A percentile compares a stretch with the other conserved stretches of the same genome.
Evolutionary conservation across 345 rosid genomes (phyloP).

Genomic region (Melaleuca quinquenervia): DNA sequence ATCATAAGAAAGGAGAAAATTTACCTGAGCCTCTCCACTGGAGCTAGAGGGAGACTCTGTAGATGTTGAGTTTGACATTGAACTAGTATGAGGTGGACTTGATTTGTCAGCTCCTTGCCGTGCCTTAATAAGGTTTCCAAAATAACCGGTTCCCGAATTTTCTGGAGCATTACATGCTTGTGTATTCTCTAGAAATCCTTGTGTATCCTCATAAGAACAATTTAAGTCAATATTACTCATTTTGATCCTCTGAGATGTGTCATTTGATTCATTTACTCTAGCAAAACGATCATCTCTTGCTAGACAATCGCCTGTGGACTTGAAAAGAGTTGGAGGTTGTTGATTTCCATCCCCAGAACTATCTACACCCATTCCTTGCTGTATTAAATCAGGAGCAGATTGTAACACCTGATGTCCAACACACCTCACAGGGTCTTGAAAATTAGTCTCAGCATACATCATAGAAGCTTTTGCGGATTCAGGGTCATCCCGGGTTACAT

Average conservation of each 20-base stretch:
- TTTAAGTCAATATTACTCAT: conserved; percentile 54
- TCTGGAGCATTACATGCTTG: conserved; percentile 18
- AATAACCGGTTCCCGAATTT: conserved; percentile 14
- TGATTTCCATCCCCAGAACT: neutral
- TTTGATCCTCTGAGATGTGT: conserved; percentile 13
- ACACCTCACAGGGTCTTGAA: conserved; percentile 8
- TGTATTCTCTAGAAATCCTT: conserved; percentile 24
- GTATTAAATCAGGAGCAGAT: conserved; percentile 12
- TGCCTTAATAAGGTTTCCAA: conserved; percentile 19
- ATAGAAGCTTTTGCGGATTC: conserved; percentile 17
- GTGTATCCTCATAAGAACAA: conserved; percentile 28
- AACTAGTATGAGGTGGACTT: conserved; percentile 39
- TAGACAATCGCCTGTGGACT: neutral
- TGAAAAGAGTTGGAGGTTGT: neutral
- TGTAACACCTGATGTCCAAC: conserved; percentile 7
- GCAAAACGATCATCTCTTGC: neutral
- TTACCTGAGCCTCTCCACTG: conserved; percentile 56
- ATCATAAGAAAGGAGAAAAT: neutral
- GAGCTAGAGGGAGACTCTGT: conserved; percentile 56
- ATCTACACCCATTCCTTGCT: conserved; percentile 4
- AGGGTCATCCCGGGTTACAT: conserved; percentile 5
- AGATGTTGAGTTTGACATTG: conserved; percentile 43
- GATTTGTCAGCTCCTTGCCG: conserved; percentile 27
- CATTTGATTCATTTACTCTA: conserved; percentile 11
- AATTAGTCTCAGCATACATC: conserved; percentile 4